These are phyloP conservation scores for Citrus cavaleriei DNA, from an alignment of 345 rosid species.

Conservation along the genomic window DNA sequence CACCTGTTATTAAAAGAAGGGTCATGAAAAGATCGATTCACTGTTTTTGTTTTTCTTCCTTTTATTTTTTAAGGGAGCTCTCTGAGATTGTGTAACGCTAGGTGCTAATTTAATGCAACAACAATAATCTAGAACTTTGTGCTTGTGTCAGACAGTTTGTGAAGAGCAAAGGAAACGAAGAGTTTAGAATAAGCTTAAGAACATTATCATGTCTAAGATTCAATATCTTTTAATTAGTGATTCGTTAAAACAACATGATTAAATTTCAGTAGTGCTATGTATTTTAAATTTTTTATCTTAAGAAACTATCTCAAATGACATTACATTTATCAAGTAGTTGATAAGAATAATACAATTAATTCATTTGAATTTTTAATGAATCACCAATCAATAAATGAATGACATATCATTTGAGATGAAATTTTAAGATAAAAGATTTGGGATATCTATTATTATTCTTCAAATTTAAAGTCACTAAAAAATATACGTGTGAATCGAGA, in stretches of 20 bases:
- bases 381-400: fast-evolving
- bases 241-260: background rate
- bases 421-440: fast-evolving
- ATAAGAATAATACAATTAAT: too few species aligned
- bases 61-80: background rate
- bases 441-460: background rate
- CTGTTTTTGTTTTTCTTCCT: background rate
- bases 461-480: too few species aligned
- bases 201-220: background rate
- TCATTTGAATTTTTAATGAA: too few species aligned
- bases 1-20: slow-evolving; percentile 1
- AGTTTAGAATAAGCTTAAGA: background rate
- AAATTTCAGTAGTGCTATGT: fast-evolving
- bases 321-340: fast-evolving
- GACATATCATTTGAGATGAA: too few species aligned
- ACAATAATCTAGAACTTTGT: background rate
- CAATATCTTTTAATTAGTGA: background rate
- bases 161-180: background rate
- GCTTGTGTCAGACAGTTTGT: background rate
- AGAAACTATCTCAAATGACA: too few species aligned
- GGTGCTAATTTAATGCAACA: background rate
- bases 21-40: background rate
- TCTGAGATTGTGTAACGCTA: background rate
- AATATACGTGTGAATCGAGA: too few species aligned
- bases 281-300: too few species aligned